Conservation (phyloP, 2,329 filamentous ascomycete genomes). For the Exophiala sideris region DNA sequence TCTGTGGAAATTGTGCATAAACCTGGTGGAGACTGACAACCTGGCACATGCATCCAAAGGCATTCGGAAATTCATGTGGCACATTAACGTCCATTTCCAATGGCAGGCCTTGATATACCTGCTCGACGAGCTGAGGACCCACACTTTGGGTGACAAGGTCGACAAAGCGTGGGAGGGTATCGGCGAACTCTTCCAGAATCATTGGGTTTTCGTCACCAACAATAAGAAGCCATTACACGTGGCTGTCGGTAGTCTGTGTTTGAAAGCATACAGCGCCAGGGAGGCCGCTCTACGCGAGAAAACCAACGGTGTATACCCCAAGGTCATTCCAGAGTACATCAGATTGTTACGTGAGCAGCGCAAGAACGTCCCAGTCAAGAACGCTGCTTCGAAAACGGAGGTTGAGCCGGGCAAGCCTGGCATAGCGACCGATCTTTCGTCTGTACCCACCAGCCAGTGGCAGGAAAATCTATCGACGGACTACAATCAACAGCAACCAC, state of each 20-base stretch:
- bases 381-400: background rate
- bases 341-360: conserved; percentile 22
- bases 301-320: conserved; percentile 21
- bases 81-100: conserved; percentile 47
- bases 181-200: conserved; percentile 42
- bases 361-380: background rate
- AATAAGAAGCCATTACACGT: conserved; percentile 40
- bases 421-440: background rate
- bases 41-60: conserved; percentile 38
- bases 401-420: background rate
- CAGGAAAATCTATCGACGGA: background rate
- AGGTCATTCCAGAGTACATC: conserved; percentile 24
- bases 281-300: conserved; percentile 17
- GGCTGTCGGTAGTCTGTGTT: conserved; percentile 42
- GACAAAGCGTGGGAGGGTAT: conserved; percentile 46
- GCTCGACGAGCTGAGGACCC: conserved; percentile 41
- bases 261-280: conserved; percentile 44
- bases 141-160: conserved; percentile 36
- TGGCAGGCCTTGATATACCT: conserved; percentile 55
- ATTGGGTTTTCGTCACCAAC: conserved; percentile 39
- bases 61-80: conserved; percentile 45
- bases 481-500: background rate
- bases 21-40: conserved; percentile 40
- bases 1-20: conserved; percentile 41
- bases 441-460: background rate